These are phyloP conservation scores for Cryptosporidium viatorum DNA, from an alignment of 169 alveolate species.

Conservation along the genomic window DNA sequence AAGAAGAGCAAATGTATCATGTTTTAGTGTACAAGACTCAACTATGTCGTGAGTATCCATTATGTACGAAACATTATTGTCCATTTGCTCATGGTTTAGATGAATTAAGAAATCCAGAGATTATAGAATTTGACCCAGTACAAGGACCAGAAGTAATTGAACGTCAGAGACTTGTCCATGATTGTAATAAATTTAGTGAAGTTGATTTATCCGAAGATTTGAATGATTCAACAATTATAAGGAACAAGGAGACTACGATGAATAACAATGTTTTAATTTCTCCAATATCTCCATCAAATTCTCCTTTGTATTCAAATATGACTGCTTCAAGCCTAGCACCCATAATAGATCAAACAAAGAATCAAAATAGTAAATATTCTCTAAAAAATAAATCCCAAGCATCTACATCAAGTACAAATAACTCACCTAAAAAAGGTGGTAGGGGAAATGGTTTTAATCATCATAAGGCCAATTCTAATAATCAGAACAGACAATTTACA, in stretches of 20 bases:
- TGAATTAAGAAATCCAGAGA: constrained; percentile 60
- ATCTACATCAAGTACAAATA: neutral
- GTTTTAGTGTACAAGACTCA: constrained; percentile 70
- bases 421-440: constrained; percentile 38
- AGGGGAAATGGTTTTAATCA: constrained; percentile 14
- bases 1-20: constrained; percentile 75
- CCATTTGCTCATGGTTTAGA: constrained; percentile 75
- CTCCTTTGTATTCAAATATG: neutral
- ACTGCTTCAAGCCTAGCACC: neutral
- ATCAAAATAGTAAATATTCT: constrained; percentile 4
- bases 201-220: constrained; percentile 18
- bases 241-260: neutral
- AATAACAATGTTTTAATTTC: neutral
- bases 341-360: neutral
- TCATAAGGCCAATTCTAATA: neutral
- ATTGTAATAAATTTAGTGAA: constrained; percentile 54
- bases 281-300: neutral
- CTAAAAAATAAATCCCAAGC: constrained; percentile 7
- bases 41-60: constrained; percentile 66
- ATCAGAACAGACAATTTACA: neutral
- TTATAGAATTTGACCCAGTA: constrained; percentile 70
- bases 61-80: constrained; percentile 72
- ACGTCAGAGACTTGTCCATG: constrained; percentile 72
- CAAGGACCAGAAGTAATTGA: constrained; percentile 75
- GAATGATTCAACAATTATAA: neutral